phyloP scores from a whole-genome alignment of 345 rosid species.

The Salix udensis region DNA sequence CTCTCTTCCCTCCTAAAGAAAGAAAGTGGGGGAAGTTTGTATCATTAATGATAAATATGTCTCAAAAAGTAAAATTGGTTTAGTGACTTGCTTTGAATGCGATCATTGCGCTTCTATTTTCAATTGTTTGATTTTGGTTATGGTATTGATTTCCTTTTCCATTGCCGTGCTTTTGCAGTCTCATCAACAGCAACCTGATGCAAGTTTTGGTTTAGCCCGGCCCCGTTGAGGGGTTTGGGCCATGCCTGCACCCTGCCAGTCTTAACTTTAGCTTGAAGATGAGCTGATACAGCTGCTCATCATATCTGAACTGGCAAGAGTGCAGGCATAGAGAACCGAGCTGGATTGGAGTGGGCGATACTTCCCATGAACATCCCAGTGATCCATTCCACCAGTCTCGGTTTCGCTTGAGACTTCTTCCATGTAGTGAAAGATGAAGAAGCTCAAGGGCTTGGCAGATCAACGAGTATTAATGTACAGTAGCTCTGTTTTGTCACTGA shows the following conservation, averaged over 20 bases:
- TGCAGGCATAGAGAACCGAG: slow-evolving; percentile 64
- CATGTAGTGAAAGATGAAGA: slow-evolving; percentile 24
- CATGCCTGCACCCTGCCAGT: slow-evolving; percentile 66
- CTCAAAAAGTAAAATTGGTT: neutral
- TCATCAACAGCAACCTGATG: slow-evolving; percentile 67
- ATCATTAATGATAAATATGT: neutral
- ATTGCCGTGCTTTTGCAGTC: slow-evolving; percentile 32
- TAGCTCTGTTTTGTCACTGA: slow-evolving; percentile 21
- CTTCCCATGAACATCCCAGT: neutral
- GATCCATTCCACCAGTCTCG: slow-evolving; percentile 27
- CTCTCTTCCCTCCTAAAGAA: neutral
- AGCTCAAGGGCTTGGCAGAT: slow-evolving; percentile 24
- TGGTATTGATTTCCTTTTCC: neutral
- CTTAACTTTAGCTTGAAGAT: slow-evolving; percentile 17
- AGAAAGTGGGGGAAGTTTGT: neutral
- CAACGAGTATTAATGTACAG: neutral
- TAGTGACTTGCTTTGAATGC: neutral
- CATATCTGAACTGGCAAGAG: slow-evolving; percentile 37
- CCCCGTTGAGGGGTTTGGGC: slow-evolving; percentile 94
- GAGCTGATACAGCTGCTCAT: slow-evolving; percentile 6
- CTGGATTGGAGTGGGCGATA: slow-evolving; percentile 29
- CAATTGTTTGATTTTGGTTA: neutral
- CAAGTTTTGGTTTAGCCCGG: slow-evolving; percentile 85
- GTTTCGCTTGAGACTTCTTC: slow-evolving; percentile 30
- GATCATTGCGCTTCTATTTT: neutral